Evolutionary conservation across 2,329 filamentous ascomycete genomes (phyloP), one percentile per base, ranked within the genome.

Genomic region (Aspergillus sp.): DNA sequence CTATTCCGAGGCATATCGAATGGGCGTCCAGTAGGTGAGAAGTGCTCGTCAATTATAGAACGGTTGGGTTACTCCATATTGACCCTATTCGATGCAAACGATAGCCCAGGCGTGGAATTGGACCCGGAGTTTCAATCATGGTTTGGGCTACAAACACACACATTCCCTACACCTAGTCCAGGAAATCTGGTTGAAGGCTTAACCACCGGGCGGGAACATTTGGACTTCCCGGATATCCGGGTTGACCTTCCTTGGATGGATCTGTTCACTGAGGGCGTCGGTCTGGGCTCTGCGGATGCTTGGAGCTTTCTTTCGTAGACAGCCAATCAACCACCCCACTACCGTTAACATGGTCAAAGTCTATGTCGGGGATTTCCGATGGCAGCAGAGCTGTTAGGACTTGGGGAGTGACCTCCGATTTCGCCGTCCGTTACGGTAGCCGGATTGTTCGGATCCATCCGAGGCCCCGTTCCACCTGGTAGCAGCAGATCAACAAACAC

Each of bases 41-140:
- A 62, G 46, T 59, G 60, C 21, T 62, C 56, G 21, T 17, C 48
- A n/a, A 62, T 66, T 21, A 55, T 65, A 17, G 60, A 65, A 51
- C 48, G 58, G 4, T 51, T 64, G 11, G 64, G 64, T 11, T 51
- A 60, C 52, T 60, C 62, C 8, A 61, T 66, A 5, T 35, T 66
- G 15, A 59, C 61, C 3, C 37, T 63, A 7, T 64, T 63, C 23
- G 57, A 64, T 44, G 48, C 61, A 44, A 35, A 21, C 50, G 44
- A 56, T 19, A 27, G 48, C 43, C 37, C 60, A 45, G 48, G 52
- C 33, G 17, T 43, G 31, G 56, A 59, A 12, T 60, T 67, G 12
- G 64, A 68, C 27, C 61, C 56, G 21, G 66, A 66, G 37, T 68
- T 68, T 23, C 61, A 66, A 21, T 62, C 62, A 8, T 68, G 63